Evolutionary conservation across 495 filamentous ascomycete genomes (phyloP).

Genomic region (Neurospora sp.): DNA sequence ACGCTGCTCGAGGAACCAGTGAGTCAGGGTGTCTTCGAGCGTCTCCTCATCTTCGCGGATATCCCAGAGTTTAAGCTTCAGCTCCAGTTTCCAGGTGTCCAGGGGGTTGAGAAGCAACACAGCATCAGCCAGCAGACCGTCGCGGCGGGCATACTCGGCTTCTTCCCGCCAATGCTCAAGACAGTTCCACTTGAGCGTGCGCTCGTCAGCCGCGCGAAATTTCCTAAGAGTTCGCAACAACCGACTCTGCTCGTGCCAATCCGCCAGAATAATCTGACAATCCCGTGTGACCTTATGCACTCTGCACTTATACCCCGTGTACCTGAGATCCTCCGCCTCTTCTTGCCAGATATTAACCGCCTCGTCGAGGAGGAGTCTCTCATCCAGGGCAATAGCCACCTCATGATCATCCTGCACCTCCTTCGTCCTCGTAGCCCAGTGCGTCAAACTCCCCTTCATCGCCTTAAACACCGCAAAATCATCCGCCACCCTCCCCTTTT

Average conservation of each 20-base stretch:
- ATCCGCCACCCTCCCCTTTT: conserved; percentile 18
- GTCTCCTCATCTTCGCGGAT: conserved; percentile 5
- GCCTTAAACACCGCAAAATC: neutral
- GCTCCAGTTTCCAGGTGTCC: conserved; percentile 14
- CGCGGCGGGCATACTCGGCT: neutral
- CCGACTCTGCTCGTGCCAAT: conserved; percentile 21
- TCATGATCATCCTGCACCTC: conserved; percentile 8
- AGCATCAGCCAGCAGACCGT: conserved; percentile 8
- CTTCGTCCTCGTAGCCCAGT: conserved; percentile 10
- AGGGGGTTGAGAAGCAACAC: conserved; percentile 9
- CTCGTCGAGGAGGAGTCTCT: conserved; percentile 20
- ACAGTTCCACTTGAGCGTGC: neutral
- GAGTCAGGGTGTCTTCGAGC: conserved; percentile 8
- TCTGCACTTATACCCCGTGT: conserved; percentile 8
- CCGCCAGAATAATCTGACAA: conserved; percentile 2
- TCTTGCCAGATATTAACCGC: conserved; percentile 21
- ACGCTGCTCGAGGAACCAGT: conserved; percentile 17
- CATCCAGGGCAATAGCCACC: conserved; percentile 14
- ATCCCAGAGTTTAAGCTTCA: conserved; percentile 13
- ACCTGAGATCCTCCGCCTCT: conserved; percentile 14
- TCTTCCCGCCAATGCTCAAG: conserved; percentile 10
- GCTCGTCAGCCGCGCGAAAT: conserved; percentile 4
- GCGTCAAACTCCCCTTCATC: neutral
- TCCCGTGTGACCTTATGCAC: conserved; percentile 7
- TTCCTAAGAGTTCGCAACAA: conserved; percentile 11